Conservation (phyloP, 345 rosid species). For the Carallia brachiata region DNA sequence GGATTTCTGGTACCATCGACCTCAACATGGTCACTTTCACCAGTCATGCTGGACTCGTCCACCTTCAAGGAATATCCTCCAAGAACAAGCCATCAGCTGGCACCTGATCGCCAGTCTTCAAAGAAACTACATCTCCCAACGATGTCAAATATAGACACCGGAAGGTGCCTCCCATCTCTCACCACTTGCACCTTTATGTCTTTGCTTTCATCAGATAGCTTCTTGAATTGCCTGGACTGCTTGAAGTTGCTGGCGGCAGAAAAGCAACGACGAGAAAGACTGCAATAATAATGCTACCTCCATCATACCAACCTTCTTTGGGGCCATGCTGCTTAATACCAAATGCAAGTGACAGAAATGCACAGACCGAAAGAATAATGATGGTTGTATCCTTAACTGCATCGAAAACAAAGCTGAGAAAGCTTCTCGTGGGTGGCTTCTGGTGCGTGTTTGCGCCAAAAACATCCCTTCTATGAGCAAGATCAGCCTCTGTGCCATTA, state of each 20-base stretch:
- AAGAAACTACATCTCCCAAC: conserved; percentile 34
- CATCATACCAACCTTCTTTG: conserved; percentile 25
- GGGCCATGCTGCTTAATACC: conserved; percentile 17
- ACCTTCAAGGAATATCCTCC: conserved; percentile 30
- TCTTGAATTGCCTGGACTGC: conserved; percentile 30
- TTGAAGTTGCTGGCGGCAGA: conserved; percentile 30
- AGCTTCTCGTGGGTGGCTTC: conserved; percentile 8
- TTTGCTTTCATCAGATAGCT: conserved; percentile 21
- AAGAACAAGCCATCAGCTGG: conserved; percentile 38
- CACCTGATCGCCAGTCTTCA: conserved; percentile 34
- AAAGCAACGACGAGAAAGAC: conserved; percentile 7
- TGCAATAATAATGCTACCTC: conserved; percentile 18
- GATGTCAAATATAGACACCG: conserved; percentile 24
- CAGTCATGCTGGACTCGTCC: conserved; percentile 38
- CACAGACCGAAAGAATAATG: conserved; percentile 21
- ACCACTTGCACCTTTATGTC: conserved; percentile 27
- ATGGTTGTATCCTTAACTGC: conserved; percentile 21
- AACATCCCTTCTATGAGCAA: conserved; percentile 12
- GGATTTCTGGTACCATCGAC: conserved; percentile 27
- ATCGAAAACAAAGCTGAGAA: conserved; percentile 14
- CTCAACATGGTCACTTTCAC: conserved; percentile 31
- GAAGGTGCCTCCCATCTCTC: conserved; percentile 22
- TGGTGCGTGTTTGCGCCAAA: conserved; percentile 20
- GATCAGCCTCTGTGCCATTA: conserved; percentile 15
- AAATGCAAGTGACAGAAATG: conserved; percentile 12